These are phyloP conservation scores for Neurospora sp. DNA, from an alignment of 495 filamentous ascomycete species.

Conservation along the genomic window DNA sequence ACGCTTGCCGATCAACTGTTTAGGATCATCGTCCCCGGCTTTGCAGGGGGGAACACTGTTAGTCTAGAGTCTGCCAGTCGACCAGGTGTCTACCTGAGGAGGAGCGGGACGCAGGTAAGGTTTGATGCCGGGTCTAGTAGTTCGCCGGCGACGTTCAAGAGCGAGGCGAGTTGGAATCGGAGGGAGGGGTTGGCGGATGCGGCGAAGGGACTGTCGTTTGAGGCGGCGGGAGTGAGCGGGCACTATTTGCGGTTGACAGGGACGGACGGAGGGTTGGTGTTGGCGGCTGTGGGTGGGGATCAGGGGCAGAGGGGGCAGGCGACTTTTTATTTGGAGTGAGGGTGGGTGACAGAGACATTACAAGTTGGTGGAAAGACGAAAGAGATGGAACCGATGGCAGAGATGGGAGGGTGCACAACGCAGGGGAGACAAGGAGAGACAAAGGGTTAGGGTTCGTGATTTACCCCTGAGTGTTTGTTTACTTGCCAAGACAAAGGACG, in stretches of 20 bases:
- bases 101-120: background rate
- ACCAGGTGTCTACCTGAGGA: conserved; percentile 9
- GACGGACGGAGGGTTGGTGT: background rate
- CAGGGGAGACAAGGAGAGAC: background rate
- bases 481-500: background rate
- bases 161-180: conserved; percentile 11
- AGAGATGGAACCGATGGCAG: too few species aligned
- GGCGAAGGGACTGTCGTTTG: conserved; percentile 7
- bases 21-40: conserved; percentile 7
- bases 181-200: conserved; percentile 5
- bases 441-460: background rate
- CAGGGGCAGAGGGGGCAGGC: background rate
- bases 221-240: conserved; percentile 3
- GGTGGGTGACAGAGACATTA: too few species aligned
- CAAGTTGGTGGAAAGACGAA: too few species aligned
- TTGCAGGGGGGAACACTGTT: conserved; percentile 8
- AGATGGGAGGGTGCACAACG: too few species aligned
- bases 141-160: background rate
- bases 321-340: conserved; percentile 9
- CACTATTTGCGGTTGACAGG: conserved; percentile 9
- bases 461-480: background rate
- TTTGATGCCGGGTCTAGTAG: conserved; percentile 3
- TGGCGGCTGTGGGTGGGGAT: background rate
- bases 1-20: conserved; percentile 15
- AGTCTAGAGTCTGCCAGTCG: conserved; percentile 15